A percentile compares a stretch with the other conserved stretches of the same genome.
phyloP scores from a whole-genome alignment of 1,139 yeast genomes.

The Protomyces gravidus region DNA sequence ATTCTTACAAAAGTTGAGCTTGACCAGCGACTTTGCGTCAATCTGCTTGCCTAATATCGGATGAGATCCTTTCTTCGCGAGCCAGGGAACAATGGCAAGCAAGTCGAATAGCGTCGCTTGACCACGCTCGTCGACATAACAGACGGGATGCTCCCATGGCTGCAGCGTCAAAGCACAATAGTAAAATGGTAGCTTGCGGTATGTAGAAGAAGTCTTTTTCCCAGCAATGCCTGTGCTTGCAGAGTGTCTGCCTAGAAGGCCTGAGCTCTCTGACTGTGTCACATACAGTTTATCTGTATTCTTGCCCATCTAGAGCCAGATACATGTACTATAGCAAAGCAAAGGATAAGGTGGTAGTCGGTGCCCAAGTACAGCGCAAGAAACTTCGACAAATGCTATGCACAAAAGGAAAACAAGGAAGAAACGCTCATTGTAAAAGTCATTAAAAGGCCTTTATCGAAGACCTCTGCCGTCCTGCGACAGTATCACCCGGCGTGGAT shows the following conservation, averaged over 20 bases:
- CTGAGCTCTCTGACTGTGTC: slow-evolving; percentile 38
- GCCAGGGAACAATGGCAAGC: slow-evolving; percentile 39
- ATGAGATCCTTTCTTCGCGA: slow-evolving; percentile 39
- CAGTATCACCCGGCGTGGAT: neutral
- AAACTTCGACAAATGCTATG: neutral
- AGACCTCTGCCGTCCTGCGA: neutral
- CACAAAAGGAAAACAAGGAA: too few species aligned
- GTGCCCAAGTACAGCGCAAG: too few species aligned
- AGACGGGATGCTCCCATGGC: slow-evolving; percentile 40
- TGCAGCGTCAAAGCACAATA: slow-evolving; percentile 42
- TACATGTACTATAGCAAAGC: too few species aligned
- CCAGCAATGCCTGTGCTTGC: slow-evolving; percentile 38
- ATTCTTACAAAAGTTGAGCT: slow-evolving; percentile 38
- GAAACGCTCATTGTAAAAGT: neutral
- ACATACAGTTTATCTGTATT: slow-evolving; percentile 43
- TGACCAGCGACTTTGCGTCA: slow-evolving; percentile 36
- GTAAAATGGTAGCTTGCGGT: slow-evolving; percentile 40
- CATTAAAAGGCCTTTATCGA: neutral
- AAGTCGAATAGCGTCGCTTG: slow-evolving; percentile 39
- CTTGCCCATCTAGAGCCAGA: slow-evolving; percentile 43
- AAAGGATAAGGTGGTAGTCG: too few species aligned
- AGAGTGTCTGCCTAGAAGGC: slow-evolving; percentile 38
- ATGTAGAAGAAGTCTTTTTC: slow-evolving; percentile 23
- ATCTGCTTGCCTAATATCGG: slow-evolving; percentile 41
- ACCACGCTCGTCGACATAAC: slow-evolving; percentile 38